Evolutionary conservation across 495 filamentous ascomycete species (phyloP), one percentile per base, ranked within the genome.

Genomic region (Penicillium psychrofluorescens): DNA sequence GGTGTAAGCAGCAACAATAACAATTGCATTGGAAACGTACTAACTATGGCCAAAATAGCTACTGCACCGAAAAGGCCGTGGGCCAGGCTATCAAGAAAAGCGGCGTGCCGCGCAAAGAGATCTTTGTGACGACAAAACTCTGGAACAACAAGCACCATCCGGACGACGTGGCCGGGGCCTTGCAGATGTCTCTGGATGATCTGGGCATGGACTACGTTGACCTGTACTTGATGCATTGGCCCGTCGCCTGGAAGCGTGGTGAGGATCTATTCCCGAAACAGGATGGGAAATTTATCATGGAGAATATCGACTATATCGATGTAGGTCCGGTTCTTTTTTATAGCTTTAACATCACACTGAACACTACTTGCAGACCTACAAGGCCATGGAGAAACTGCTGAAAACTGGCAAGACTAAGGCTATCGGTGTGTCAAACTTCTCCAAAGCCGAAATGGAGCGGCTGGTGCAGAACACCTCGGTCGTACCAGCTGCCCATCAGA

Each of bases 401-500:
- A 56, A 72, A 31, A 66, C 67, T 28, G 80, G 79, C 35, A 83
- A 81, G 49, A 58, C 64, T 35, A 75, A 65, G 46, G 81, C 71
- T 5, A 87, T 95, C 50, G 88, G 88, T 1, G 75, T 92, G 7
- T 85, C 78, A 50, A 95, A 90, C 66, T 89, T 88, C 63, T 78
- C 74, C 15, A 72, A 81, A 45, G 70, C 66, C 11, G 83, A 91
- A 49, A 60, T 90, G 44, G 79, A 88, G 63, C 70, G 73, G 37
- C 51, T 90, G 11, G 39, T 91, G n/a, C 68, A 78, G 41, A 74
- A 83, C 29, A 64, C 71, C 14, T 64, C 56, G 6, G 69, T 85
- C 31, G 74, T 80, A 1, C 83, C 83, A 3, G 80, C 82, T 1
- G 80, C 72, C 9, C 80, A 87, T 56, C 81, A 87, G 56, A 61